Evolutionary conservation across 2,329 filamentous ascomycete species (phyloP).

Genomic region (Periconia macrospinosa): DNA sequence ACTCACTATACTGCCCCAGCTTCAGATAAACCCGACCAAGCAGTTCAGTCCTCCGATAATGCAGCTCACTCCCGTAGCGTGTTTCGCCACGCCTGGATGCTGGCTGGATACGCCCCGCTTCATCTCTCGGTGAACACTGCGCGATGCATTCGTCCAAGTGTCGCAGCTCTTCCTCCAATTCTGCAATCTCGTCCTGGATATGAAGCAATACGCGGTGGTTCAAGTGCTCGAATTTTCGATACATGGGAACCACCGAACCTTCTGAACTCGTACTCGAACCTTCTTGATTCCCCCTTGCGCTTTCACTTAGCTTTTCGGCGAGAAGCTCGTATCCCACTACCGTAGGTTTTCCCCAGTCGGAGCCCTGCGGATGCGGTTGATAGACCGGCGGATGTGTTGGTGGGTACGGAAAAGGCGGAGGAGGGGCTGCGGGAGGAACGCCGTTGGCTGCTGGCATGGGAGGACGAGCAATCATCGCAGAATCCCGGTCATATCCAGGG

Average conservation of each 20-base stretch:
- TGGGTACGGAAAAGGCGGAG: slow-evolving; percentile 22
- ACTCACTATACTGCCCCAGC: slow-evolving; percentile 66
- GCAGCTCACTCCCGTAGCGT: slow-evolving; percentile 58
- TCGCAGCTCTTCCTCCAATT: slow-evolving; percentile 77
- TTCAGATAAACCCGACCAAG: slow-evolving; percentile 67
- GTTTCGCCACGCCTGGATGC: slow-evolving; percentile 63
- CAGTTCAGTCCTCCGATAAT: slow-evolving; percentile 63
- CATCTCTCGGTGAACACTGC: slow-evolving; percentile 35
- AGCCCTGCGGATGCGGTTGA: slow-evolving; percentile 21
- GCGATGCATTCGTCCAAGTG: slow-evolving; percentile 65
- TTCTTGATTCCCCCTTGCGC: slow-evolving; percentile 23
- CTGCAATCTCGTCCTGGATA: slow-evolving; percentile 80
- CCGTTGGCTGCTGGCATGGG: slow-evolving; percentile 20
- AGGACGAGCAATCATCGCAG: slow-evolving; percentile 25
- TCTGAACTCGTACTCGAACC: slow-evolving; percentile 6
- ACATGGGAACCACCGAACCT: slow-evolving; percentile 60
- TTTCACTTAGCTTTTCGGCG: slow-evolving; percentile 38
- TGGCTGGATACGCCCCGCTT: slow-evolving; percentile 44
- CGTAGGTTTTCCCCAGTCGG: slow-evolving; percentile 30
- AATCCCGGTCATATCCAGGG: slow-evolving; percentile 20
- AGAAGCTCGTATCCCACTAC: slow-evolving; percentile 43
- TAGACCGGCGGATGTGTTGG: slow-evolving; percentile 30
- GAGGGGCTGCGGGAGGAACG: slow-evolving; percentile 9
- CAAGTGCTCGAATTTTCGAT: slow-evolving; percentile 78
- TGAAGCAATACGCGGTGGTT: slow-evolving; percentile 82